Evolutionary conservation across 129 eudicot species (phyloP).

Genomic region (Logfia minima): DNA sequence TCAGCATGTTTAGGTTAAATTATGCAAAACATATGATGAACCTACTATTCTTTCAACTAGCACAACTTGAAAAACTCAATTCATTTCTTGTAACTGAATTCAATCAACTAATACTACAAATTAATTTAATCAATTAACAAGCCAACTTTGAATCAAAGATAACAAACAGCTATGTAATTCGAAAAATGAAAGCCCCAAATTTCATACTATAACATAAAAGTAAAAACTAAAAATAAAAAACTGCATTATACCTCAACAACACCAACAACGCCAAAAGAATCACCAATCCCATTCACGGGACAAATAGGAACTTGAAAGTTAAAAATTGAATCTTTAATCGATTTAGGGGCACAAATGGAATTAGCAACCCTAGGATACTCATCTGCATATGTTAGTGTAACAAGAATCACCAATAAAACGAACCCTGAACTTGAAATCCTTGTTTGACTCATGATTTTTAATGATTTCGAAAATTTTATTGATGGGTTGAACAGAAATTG

Average conservation of each 20-base stretch:
- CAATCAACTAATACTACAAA: not conserved
- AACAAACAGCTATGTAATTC: not conserved
- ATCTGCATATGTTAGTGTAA: conserved; percentile 44
- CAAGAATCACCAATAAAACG: conserved; percentile 39
- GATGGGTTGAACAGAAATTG: not conserved
- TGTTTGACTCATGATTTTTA: conserved; percentile 11
- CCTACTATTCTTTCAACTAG: not conserved
- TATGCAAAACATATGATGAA: not conserved
- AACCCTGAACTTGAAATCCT: conserved; percentile 40
- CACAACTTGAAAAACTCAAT: not conserved
- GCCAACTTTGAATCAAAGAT: not conserved
- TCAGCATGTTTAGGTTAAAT: not conserved
- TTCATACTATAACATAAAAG: not conserved
- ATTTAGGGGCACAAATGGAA: conserved; percentile 37
- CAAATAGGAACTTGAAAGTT: conserved; percentile 37
- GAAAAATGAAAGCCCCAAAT: not conserved
- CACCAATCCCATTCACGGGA: conserved; percentile 28
- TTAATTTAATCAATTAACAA: not conserved
- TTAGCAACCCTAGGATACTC: conserved; percentile 40
- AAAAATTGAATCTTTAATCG: conserved; percentile 50
- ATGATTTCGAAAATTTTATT: conserved; percentile 13
- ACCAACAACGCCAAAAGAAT: conserved; percentile 46
- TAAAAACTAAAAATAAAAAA: not conserved
- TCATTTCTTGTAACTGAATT: not conserved
- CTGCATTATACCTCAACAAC: conserved; percentile 49